Conservation (phyloP, 1,284 basidiomycete species). For the Microbotryum saponariae region DNA sequence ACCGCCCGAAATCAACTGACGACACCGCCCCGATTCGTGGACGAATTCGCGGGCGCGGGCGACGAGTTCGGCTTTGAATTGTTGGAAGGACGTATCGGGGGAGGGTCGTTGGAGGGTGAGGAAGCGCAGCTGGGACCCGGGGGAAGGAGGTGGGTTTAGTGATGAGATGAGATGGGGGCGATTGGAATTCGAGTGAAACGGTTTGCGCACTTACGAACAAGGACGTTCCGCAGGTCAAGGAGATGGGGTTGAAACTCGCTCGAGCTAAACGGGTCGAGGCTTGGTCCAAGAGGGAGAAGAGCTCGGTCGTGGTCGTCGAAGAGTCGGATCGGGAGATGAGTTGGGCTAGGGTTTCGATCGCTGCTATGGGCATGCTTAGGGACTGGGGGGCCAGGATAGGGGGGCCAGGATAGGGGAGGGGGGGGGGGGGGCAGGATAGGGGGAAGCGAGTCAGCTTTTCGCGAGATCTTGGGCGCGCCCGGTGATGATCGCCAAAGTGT, state of each 20-base stretch:
- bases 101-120: constrained; percentile 34
- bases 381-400: too few relatives aligned
- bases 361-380: constrained; percentile 79
- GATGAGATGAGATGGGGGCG: neutral
- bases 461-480: too few relatives aligned
- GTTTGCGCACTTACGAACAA: constrained; percentile 75
- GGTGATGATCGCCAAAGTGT: too few relatives aligned
- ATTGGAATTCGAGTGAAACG: constrained; percentile 56
- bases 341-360: constrained; percentile 71
- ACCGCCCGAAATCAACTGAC: constrained; percentile 82
- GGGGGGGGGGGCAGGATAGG: too few relatives aligned
- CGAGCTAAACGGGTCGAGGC: constrained; percentile 60
- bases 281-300: constrained; percentile 70
- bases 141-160: neutral
- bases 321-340: constrained; percentile 60
- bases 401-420: too few relatives aligned
- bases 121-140: constrained; percentile 41
- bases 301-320: constrained; percentile 85
- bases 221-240: constrained; percentile 80
- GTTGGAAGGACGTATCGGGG: constrained; percentile 55
- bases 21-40: constrained; percentile 50
- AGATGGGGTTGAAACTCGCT: constrained; percentile 67
- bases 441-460: too few relatives aligned
- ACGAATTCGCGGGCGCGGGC: constrained; percentile 59
- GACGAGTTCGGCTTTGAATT: constrained; percentile 72